A percentile compares a stretch with the other conserved stretches of the same genome.
Evolutionary conservation across 2,329 filamentous ascomycete genomes (phyloP).

Genomic region (Didymella glomerata): DNA sequence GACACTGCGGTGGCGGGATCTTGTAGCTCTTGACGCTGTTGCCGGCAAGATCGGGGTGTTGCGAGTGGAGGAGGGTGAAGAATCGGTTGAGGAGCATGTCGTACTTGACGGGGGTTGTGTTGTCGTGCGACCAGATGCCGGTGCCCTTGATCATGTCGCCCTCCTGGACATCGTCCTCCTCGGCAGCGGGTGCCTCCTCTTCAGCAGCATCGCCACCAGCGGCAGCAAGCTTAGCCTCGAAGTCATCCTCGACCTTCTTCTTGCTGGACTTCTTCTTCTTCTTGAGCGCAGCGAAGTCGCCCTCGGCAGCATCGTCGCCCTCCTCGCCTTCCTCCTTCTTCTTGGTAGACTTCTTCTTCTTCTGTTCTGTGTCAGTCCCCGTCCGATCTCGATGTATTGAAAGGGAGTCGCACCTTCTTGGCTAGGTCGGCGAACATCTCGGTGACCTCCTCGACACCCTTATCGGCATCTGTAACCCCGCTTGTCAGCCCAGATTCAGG

Average conservation of each 20-base stretch:
- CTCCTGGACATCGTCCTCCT: conserved; percentile 62
- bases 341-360: conserved; percentile 71
- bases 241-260: conserved; percentile 66
- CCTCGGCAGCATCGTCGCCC: conserved; percentile 59
- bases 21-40: conserved; percentile 95
- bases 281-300: conserved; percentile 71
- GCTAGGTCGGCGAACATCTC: conserved; percentile 70
- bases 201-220: conserved; percentile 64
- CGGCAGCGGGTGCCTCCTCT: conserved; percentile 58
- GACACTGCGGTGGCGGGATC: conserved; percentile 97
- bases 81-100: conserved; percentile 86
- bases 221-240: conserved; percentile 71
- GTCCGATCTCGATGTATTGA: background rate
- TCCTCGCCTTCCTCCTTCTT: conserved; percentile 67
- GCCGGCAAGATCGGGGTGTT: conserved; percentile 94
- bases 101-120: conserved; percentile 81
- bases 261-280: conserved; percentile 89
- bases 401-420: conserved; percentile 63
- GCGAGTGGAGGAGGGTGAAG: conserved; percentile 91
- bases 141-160: conserved; percentile 89
- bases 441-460: conserved; percentile 70
- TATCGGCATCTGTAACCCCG: conserved; percentile 55
- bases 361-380: conserved; percentile 45
- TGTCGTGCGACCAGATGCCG: conserved; percentile 87
- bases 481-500: conserved; percentile 31